phyloP scores from a whole-genome alignment of 1,284 basidiomycete genomes.

The Cutaneotrichosporon spelunceum region DNA sequence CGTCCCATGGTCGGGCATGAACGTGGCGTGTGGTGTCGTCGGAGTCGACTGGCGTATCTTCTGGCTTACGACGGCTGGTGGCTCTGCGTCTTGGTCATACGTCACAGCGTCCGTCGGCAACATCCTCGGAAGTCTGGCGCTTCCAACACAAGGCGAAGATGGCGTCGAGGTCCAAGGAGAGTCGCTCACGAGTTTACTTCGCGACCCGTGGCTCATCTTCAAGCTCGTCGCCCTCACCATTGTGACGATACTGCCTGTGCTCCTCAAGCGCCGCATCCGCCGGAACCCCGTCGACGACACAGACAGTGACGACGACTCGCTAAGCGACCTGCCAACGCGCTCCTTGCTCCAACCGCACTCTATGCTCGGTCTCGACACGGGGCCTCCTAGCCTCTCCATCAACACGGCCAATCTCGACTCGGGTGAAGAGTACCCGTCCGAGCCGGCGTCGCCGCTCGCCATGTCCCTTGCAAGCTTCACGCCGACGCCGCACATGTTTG shows the following conservation, averaged over 20 bases:
- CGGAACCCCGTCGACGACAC: not conserved
- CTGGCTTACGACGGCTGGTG: constrained; percentile 76
- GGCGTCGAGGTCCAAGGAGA: constrained; percentile 33
- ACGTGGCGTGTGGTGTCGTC: constrained; percentile 86
- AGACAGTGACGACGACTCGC: constrained; percentile 16
- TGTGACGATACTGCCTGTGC: constrained; percentile 50
- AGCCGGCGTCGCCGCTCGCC: constrained; percentile 37
- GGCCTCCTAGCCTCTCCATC: constrained; percentile 1
- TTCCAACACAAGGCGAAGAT: constrained; percentile 25
- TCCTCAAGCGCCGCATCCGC: constrained; percentile 43
- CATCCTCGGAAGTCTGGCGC: constrained; percentile 46
- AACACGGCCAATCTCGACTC: constrained; percentile 1
- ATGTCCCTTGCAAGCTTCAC: constrained; percentile 41
- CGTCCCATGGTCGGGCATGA: constrained; percentile 91
- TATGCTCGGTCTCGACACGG: constrained; percentile 17
- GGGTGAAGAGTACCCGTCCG: constrained; percentile 14
- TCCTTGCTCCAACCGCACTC: constrained; percentile 13
- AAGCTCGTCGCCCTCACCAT: constrained; percentile 50
- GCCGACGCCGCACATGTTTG: constrained; percentile 43
- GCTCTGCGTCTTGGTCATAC: constrained; percentile 71
- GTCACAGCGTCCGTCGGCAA: constrained; percentile 50
- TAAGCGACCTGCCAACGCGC: constrained; percentile 15
- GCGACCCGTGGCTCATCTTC: constrained; percentile 51
- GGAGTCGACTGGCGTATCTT: constrained; percentile 75
- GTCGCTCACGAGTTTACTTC: constrained; percentile 47